Evolutionary conservation across 164 flowering plant species (phyloP).

Genomic region (Kalanchoe fedtschenkoi): DNA sequence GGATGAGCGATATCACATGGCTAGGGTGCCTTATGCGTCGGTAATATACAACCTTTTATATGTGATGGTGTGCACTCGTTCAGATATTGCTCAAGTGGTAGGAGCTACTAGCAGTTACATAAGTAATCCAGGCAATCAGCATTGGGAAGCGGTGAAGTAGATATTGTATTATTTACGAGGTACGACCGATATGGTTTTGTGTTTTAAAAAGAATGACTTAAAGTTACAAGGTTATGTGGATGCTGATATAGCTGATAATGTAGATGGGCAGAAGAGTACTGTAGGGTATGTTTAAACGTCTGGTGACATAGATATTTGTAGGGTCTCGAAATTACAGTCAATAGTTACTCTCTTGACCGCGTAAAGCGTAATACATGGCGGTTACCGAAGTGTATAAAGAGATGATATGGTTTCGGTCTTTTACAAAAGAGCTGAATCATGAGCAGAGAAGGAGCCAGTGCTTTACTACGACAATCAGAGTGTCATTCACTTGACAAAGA

Average conservation of each 20-base stretch:
- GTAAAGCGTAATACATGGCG: not conserved
- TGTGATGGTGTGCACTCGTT: conserved; percentile 1
- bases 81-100: conserved; percentile 4
- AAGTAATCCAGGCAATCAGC: not conserved
- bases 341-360: not conserved
- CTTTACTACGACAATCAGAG: not conserved
- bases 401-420: not conserved
- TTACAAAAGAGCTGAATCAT: not conserved
- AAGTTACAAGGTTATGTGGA: not conserved
- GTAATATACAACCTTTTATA: not conserved
- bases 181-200: no score
- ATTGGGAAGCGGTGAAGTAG: conserved; percentile 5
- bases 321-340: not conserved
- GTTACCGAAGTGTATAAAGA: not conserved
- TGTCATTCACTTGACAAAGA: not conserved
- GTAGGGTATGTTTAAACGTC: not conserved
- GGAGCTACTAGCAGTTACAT: conserved; percentile 1
- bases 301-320: not conserved
- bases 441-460: not conserved
- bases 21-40: not conserved
- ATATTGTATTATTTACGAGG: not conserved
- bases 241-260: not conserved
- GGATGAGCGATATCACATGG: not conserved
- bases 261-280: conserved; percentile 1
- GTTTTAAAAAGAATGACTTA: no score